phyloP scores from a whole-genome alignment of 352 stramenopile species.

The Elongisporangium prolatum region DNA sequence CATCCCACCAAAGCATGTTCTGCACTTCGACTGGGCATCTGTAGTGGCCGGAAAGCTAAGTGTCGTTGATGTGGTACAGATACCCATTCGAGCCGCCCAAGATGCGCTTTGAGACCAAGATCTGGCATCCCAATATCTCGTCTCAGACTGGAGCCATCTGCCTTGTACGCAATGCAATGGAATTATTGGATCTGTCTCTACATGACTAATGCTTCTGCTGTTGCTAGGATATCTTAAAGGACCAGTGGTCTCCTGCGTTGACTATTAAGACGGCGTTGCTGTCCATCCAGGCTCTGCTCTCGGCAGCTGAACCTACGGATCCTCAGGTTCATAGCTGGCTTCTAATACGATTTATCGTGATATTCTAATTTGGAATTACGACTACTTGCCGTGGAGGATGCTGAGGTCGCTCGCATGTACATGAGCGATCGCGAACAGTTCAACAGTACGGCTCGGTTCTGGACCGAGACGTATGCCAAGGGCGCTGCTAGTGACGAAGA shows the following conservation, averaged over 20 bases:
- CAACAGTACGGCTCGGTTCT: conserved; percentile 93
- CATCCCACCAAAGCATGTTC: conserved; percentile 88
- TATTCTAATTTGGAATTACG: conserved; percentile 5
- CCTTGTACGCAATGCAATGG: conserved; percentile 60
- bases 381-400: conserved; percentile 67
- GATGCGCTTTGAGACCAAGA: conserved; percentile 92
- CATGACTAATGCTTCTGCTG: conserved; percentile 4
- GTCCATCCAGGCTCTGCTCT: conserved; percentile 94
- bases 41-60: too few species aligned
- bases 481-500: conserved; percentile 50
- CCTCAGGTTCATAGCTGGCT: conserved; percentile 30
- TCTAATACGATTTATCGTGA: too few species aligned
- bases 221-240: conserved; percentile 94
- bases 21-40: not conserved
- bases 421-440: conserved; percentile 90
- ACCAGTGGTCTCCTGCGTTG: conserved; percentile 94
- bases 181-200: not conserved
- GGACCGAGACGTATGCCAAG: conserved; percentile 95
- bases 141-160: conserved; percentile 97
- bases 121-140: conserved; percentile 98
- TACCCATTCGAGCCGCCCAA: conserved; percentile 96
- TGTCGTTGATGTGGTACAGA: conserved; percentile 14
- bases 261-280: conserved; percentile 97
- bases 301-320: conserved; percentile 89
- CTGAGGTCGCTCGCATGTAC: conserved; percentile 96